Evolutionary conservation across 2,329 filamentous ascomycete genomes (phyloP).

Genomic region (Nothophoma quercina): DNA sequence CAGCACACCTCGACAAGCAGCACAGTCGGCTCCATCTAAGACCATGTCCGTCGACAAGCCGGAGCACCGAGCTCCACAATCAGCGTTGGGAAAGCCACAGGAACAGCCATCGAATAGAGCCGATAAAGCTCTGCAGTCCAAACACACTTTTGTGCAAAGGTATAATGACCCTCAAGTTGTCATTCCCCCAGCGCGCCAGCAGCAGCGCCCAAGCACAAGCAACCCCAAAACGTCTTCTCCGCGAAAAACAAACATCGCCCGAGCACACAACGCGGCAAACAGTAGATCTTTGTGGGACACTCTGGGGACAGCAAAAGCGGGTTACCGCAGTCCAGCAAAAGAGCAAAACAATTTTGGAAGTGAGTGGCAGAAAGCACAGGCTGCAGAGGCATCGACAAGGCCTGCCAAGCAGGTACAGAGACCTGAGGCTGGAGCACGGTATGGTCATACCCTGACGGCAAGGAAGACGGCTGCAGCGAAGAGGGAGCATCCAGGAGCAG

Average conservation of each 20-base stretch:
- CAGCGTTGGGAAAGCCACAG: too few species aligned
- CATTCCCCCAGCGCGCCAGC: too few species aligned
- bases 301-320: not conserved
- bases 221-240: not conserved
- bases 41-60: too few species aligned
- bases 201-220: too few species aligned
- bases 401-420: not conserved
- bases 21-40: not conserved
- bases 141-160: too few species aligned
- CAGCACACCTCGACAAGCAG: not conserved
- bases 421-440: slow-evolving; percentile 1
- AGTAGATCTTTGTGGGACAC: not conserved
- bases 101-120: too few species aligned
- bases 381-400: not conserved
- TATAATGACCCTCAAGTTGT: too few species aligned
- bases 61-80: too few species aligned
- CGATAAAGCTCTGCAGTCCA: too few species aligned
- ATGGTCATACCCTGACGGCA: not conserved
- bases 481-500: not conserved
- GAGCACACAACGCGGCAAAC: not conserved
- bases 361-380: not conserved
- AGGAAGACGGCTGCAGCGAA: not conserved
- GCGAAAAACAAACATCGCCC: not conserved
- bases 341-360: not conserved
- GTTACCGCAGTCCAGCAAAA: not conserved